Evolutionary conservation across 1,139 yeast genomes (phyloP), one percentile per base, ranked within the genome.

Genomic region (Wickerhamomyces sp.): DNA sequence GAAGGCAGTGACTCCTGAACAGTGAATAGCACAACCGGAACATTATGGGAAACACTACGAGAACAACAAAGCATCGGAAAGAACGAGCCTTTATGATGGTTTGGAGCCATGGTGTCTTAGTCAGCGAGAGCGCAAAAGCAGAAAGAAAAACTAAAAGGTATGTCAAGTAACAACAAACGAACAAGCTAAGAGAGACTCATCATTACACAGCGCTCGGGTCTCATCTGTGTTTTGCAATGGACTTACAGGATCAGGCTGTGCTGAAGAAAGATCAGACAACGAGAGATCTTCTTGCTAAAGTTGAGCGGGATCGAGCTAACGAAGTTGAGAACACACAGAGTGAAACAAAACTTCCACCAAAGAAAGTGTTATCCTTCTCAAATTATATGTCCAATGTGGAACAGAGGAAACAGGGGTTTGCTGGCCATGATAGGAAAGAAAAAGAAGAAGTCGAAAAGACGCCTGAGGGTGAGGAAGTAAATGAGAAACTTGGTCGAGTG

Each of bases 341-440:
- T 34, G 29, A 23, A 6, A 29, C 39, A 11, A 14, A 14, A 30
- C 10, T 37, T 33, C 42, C 39, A 39, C 44, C 37, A 6, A 45
- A 42, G 39, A 48, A 48, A 26, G 45, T 45, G 44, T 53, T 66
- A 42, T 62, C 67, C 2, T 50, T 65, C 40, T 60, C 68, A 37
- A 64, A 62, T 39, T 65, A 65, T 44, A 48, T 65, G 27, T 62
- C 66, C n/a, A 63, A 62, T 44, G 61, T 63, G 2, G 54, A 45
- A 15, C 50, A 58, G 26, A 53, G 67, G 48, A 58, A 61, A 39
- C 61, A 55, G 40, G 66, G 65, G 27, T 33, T 45, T 7, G 51
- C 50, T 52, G 46, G 61, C 52, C 42, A 58, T 47, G 49, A 48
- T 34, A 40, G 29, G 34, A 40, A 31, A 37, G 37, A 45, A 36